Conservation (phyloP, 306 rosid species). For the Dalbergia cultrata region DNA sequence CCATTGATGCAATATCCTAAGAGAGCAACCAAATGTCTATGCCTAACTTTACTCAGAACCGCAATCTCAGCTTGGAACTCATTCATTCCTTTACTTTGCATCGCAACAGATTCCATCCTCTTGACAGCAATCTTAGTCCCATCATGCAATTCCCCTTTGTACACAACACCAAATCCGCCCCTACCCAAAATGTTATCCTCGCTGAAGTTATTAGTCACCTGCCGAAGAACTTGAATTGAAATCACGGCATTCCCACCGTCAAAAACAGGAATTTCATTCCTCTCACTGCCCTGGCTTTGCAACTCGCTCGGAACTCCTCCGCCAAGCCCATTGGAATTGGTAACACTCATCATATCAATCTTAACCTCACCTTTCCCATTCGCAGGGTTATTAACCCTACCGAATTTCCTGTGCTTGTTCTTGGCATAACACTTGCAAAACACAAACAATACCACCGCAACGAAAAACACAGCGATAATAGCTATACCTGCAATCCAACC, state of each 20-base stretch:
- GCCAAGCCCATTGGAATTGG: constrained; percentile 69
- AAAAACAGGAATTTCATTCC: constrained; percentile 60
- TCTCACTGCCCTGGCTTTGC: constrained; percentile 82
- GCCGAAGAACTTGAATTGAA: constrained; percentile 80
- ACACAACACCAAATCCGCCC: constrained; percentile 93
- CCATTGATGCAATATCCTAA: constrained; percentile 86
- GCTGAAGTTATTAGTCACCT: constrained; percentile 75
- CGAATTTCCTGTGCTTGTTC: constrained; percentile 61
- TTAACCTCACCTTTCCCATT: constrained; percentile 65
- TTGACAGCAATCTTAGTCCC: constrained; percentile 89
- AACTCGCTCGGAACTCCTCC: constrained; percentile 78
- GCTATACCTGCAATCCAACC: constrained; percentile 77
- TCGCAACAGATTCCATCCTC: constrained; percentile 78
- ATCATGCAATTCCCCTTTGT: constrained; percentile 84
- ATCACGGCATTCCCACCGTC: constrained; percentile 80
- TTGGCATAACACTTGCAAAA: constrained; percentile 62
- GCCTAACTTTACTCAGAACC: constrained; percentile 85
- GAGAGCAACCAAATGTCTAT: constrained; percentile 89
- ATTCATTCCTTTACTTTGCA: constrained; percentile 78
- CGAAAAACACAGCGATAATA: constrained; percentile 59
- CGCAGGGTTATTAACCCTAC: constrained; percentile 64
- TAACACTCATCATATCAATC: constrained; percentile 55
- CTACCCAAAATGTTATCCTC: constrained; percentile 81
- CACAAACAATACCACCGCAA: constrained; percentile 74
- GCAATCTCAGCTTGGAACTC: constrained; percentile 94